A percentile compares a stretch with the other conserved stretches of the same genome.
Evolutionary conservation across 257 asterid genomes (phyloP).

Genomic region (Linderniella brevidens): DNA sequence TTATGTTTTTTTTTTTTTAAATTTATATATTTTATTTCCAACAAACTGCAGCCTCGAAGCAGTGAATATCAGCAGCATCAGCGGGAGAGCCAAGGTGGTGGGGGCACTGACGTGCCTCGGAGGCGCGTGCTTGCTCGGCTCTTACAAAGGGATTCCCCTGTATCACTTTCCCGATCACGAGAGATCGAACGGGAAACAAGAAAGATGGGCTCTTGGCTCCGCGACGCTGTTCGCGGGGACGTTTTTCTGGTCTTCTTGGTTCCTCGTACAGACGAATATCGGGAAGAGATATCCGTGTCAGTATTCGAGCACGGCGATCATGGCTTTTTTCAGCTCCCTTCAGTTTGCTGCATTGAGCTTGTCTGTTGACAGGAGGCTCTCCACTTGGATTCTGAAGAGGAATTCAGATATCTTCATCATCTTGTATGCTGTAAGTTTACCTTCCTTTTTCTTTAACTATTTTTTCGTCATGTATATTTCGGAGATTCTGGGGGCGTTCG

Average conservation of each 20-base stretch:
- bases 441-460: no score
- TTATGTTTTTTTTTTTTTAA: no score
- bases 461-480: no score
- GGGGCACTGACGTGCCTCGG: conserved; percentile 51
- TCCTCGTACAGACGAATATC: conserved; percentile 35
- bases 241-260: conserved; percentile 62
- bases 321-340: conserved; percentile 53
- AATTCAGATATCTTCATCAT: conserved; percentile 30
- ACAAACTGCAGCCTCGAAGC: conserved; percentile 35
- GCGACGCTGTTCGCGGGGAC: conserved; percentile 46
- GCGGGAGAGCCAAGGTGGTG: conserved; percentile 42
- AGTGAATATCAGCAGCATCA: conserved; percentile 19
- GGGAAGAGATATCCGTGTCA: conserved; percentile 53
- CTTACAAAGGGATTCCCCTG: conserved; percentile 42
- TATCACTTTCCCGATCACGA: conserved; percentile 20
- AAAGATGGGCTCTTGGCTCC: conserved; percentile 43
- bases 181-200: conserved; percentile 9
- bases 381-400: conserved; percentile 30
- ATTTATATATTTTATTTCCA: background rate
- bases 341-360: conserved; percentile 38
- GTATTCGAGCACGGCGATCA: conserved; percentile 55
- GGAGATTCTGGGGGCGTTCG: no score
- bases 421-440: conserved; percentile 34
- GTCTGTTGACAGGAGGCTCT: conserved; percentile 21
- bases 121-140: conserved; percentile 34